phyloP scores from a whole-genome alignment of 2,329 filamentous ascomycete genomes.

The Sphaerulina populicola region DNA sequence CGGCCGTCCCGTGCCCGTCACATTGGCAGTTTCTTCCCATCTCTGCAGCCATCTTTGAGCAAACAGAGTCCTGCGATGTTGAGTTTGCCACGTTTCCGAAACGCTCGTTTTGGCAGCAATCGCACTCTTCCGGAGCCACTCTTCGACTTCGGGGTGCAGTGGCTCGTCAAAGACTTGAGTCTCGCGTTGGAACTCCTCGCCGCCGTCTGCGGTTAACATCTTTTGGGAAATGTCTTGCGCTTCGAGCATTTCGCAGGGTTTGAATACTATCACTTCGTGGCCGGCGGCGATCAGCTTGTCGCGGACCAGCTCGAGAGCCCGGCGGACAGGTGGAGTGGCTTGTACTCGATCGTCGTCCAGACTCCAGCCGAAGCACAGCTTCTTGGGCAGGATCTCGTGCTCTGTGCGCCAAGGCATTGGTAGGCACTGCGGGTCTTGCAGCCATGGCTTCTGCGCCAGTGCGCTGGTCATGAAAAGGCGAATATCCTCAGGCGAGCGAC shows the following conservation, averaged over 20 bases:
- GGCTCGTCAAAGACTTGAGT: slow-evolving; percentile 11
- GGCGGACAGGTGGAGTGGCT: slow-evolving; percentile 9
- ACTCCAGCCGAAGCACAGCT: slow-evolving; percentile 14
- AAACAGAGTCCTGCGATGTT: slow-evolving; percentile 7
- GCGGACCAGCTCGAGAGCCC: slow-evolving; percentile 8
- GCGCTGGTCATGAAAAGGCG: slow-evolving; percentile 12
- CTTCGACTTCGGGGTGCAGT: slow-evolving; percentile 4
- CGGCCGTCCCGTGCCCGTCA: slow-evolving; percentile 13
- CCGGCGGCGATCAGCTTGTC: slow-evolving; percentile 11
- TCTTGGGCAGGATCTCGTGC: slow-evolving; percentile 6
- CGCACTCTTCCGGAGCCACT: slow-evolving; percentile 10
- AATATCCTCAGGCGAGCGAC: slow-evolving; percentile 8
- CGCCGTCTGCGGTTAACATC: slow-evolving; percentile 16
- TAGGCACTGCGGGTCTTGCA: slow-evolving; percentile 8
- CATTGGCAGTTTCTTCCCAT: slow-evolving; percentile 8
- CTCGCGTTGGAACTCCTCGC: slow-evolving; percentile 16
- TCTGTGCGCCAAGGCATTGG: slow-evolving; percentile 11
- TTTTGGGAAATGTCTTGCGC: slow-evolving; percentile 7
- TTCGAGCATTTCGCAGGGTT: slow-evolving; percentile 12
- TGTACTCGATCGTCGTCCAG: slow-evolving; percentile 4
- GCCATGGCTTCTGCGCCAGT: slow-evolving; percentile 8
- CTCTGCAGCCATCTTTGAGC: slow-evolving; percentile 14
- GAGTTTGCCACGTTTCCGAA: slow-evolving; percentile 15
- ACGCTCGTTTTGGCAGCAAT: slow-evolving; percentile 10
- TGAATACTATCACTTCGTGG: slow-evolving; percentile 14